Percentiles rank a stretch among this genome's conserved stretches.
Conservation (phyloP, 75 land plant genomes). For the Pseudotsuga menziesii region DNA sequence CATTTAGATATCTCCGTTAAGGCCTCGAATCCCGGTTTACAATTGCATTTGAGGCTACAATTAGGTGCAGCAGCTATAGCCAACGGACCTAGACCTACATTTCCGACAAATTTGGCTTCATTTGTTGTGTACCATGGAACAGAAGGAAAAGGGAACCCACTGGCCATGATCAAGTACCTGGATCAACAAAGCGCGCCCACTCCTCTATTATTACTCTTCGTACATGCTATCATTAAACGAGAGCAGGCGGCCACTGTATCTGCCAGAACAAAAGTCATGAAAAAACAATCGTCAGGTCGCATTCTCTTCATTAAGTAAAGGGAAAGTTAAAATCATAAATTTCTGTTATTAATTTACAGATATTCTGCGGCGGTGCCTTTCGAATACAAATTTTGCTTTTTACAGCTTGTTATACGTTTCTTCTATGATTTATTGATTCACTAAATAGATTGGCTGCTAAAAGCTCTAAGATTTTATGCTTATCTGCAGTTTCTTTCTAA, state of each 20-base stretch:
- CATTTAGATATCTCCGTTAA: neutral
- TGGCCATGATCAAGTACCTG: too few relatives aligned
- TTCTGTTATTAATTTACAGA: too few relatives aligned
- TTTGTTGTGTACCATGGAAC: neutral
- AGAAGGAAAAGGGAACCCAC: neutral
- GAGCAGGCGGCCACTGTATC: neutral
- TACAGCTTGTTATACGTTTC: neutral
- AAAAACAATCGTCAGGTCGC: neutral
- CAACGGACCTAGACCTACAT: constrained; percentile 3
- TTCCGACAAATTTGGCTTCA: neutral
- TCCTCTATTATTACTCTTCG: neutral
- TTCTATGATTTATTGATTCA: neutral
- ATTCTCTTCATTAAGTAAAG: too few relatives aligned
- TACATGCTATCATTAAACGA: neutral
- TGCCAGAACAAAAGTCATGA: neutral
- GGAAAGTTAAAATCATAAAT: too few relatives aligned
- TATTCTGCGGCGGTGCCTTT: too few relatives aligned
- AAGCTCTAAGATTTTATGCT: neutral
- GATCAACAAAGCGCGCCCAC: neutral
- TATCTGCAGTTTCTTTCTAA: neutral
- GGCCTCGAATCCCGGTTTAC: neutral
- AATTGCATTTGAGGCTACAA: neutral
- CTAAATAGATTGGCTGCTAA: neutral
- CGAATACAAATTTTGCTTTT: too few relatives aligned
- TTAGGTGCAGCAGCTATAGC: neutral